phyloP scores from a whole-genome alignment of 2,329 filamentous ascomycete genomes.

The Exophiala calicioides region DNA sequence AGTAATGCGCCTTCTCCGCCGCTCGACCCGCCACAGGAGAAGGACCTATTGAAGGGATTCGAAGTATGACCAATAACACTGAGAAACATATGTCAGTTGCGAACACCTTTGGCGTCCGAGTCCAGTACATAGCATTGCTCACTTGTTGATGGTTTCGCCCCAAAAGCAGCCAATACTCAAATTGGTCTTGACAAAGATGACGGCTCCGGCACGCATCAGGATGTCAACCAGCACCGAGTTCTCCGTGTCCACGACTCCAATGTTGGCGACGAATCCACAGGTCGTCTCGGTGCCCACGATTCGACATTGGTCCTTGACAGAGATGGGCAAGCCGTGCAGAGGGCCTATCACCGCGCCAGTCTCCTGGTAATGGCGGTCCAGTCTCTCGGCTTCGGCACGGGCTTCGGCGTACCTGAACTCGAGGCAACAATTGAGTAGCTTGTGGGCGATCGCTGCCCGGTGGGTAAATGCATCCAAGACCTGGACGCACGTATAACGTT shows the following conservation, averaged over 20 bases:
- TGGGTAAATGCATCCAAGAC: too few relatives aligned
- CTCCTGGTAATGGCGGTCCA: not conserved
- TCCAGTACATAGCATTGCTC: too few relatives aligned
- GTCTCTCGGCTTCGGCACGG: constrained; percentile 1
- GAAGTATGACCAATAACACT: constrained; percentile 40
- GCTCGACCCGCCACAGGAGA: constrained; percentile 55
- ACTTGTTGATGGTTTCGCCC: constrained; percentile 2
- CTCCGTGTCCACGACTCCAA: constrained; percentile 5
- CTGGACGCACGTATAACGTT: too few relatives aligned
- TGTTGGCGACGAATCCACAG: not conserved
- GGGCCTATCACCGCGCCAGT: constrained; percentile 47
- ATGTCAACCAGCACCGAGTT: not conserved
- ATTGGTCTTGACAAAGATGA: constrained; percentile 4
- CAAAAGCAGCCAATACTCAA: not conserved
- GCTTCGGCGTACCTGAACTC: too few relatives aligned
- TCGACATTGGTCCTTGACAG: constrained; percentile 44
- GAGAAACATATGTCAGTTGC: not conserved
- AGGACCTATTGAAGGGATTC: constrained; percentile 54
- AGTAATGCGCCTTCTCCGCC: constrained; percentile 59
- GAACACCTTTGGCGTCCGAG: too few relatives aligned
- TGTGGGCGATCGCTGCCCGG: too few relatives aligned
- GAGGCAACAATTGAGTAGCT: too few relatives aligned
- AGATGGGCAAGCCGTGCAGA: constrained; percentile 63
- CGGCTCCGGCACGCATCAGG: not conserved
- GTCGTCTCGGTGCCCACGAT: constrained; percentile 15